These are phyloP conservation scores for Arachnomyces sp. DNA, from an alignment of 2,329 filamentous ascomycete species.

Conservation along the genomic window DNA sequence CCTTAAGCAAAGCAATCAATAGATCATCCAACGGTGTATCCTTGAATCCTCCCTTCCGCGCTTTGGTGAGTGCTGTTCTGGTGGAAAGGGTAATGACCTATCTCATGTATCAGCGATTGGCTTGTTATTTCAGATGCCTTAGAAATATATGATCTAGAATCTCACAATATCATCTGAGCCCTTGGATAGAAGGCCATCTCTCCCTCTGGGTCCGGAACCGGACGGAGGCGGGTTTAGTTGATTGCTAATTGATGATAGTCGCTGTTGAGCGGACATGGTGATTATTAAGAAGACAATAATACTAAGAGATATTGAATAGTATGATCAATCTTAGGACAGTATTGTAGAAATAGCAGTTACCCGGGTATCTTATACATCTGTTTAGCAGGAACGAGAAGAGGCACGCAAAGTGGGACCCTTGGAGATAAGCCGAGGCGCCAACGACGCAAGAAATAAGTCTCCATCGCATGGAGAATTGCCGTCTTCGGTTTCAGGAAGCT, in stretches of 20 bases:
- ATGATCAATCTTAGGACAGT: no score
- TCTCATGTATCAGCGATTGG: slow-evolving; percentile 4
- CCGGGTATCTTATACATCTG: no score
- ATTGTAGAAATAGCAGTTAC: no score
- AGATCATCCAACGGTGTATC: slow-evolving; percentile 31
- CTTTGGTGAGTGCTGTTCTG: slow-evolving; percentile 34
- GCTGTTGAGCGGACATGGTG: slow-evolving; percentile 35
- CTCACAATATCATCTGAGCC: slow-evolving; percentile 35
- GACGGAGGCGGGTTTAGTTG: slow-evolving; percentile 28
- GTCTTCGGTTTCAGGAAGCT: no score
- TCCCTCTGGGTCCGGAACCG: slow-evolving; percentile 16
- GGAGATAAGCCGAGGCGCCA: no score
- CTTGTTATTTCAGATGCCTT: background rate
- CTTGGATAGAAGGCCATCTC: slow-evolving; percentile 26
- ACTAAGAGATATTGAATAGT: slow-evolving; percentile 2
- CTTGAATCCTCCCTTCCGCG: slow-evolving; percentile 33
- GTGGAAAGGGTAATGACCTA: slow-evolving; percentile 36
- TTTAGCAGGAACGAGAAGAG: no score
- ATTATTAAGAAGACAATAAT: no score
- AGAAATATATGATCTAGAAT: slow-evolving; percentile 4
- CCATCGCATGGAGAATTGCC: no score
- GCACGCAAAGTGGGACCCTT: no score
- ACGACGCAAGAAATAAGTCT: no score
- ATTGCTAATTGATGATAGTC: slow-evolving; percentile 33
- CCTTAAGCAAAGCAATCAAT: slow-evolving; percentile 30